Percentiles rank a stretch among this genome's conserved stretches.
Conservation (phyloP, 305 asterid genomes). For the Fraxinus xanthoxyloides region DNA sequence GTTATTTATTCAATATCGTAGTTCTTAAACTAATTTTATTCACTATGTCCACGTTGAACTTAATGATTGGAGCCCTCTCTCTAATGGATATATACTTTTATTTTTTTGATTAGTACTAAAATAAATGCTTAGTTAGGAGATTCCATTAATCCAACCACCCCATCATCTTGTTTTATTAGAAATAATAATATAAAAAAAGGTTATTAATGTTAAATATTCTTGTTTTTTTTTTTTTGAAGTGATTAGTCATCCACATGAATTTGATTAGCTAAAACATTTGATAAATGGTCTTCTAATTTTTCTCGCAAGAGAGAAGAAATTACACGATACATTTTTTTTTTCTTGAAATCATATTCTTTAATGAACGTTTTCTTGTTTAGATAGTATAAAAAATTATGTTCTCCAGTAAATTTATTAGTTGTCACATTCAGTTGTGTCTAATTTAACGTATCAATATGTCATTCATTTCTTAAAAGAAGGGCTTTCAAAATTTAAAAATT, state of each 20-base stretch:
- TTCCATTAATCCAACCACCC: conserved; percentile 32
- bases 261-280: neutral
- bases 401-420: neutral
- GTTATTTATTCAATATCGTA: conserved; percentile 9
- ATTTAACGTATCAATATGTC: neutral
- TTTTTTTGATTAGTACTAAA: conserved; percentile 17
- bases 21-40: conserved; percentile 26
- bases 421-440: neutral
- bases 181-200: neutral
- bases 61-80: conserved; percentile 23
- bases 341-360: neutral
- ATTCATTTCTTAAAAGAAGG: neutral
- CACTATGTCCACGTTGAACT: conserved; percentile 21
- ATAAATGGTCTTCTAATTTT: neutral
- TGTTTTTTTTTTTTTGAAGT: neutral
- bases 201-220: neutral
- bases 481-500: neutral
- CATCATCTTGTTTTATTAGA: conserved; percentile 2
- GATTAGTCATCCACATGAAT: neutral
- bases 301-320: neutral
- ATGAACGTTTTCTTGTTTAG: neutral
- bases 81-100: neutral
- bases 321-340: neutral
- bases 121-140: conserved; percentile 19
- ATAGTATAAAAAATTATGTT: neutral